A percentile compares a stretch with the other conserved stretches of the same genome.
These are phyloP conservation scores for Tolypocladium amazonense DNA, from an alignment of 2,329 filamentous ascomycete genomes.

Conservation along the genomic window DNA sequence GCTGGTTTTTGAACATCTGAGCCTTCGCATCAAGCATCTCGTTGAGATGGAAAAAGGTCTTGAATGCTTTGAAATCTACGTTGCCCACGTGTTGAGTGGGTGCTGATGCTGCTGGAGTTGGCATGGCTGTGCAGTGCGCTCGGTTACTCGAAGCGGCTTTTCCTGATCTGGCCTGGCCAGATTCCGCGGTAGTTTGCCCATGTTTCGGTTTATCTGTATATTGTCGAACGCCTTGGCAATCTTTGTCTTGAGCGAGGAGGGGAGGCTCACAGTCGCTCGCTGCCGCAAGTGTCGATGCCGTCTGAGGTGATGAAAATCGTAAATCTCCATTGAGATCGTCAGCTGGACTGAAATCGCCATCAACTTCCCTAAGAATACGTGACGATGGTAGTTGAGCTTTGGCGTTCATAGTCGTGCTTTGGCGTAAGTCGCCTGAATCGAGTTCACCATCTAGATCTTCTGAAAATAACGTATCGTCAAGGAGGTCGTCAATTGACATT, in stretches of 20 bases:
- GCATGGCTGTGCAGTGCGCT: background rate
- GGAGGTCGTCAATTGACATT: background rate
- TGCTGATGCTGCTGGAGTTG: background rate
- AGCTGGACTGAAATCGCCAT: conserved; percentile 20
- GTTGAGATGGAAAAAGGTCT: conserved; percentile 52
- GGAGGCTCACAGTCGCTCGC: conserved; percentile 1
- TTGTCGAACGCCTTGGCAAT: conserved; percentile 24
- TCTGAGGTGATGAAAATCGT: conserved; percentile 20
- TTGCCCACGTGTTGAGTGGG: background rate
- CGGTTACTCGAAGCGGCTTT: background rate
- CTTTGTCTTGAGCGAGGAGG: conserved; percentile 25
- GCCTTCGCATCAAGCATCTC: conserved; percentile 43
- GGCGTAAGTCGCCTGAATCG: too few relatives aligned
- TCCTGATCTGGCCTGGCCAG: background rate
- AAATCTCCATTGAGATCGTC: conserved; percentile 24
- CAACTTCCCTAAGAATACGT: conserved; percentile 21
- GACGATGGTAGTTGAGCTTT: conserved; percentile 11
- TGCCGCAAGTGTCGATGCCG: background rate
- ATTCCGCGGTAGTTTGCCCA: background rate
- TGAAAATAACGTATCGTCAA: background rate
- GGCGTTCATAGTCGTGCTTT: background rate
- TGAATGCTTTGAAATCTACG: conserved; percentile 9
- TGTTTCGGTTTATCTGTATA: background rate
- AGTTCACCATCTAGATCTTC: background rate
- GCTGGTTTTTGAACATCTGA: conserved; percentile 18